phyloP scores from a whole-genome alignment of 352 stramenopile genomes.

The Phytophthora lateralis region DNA sequence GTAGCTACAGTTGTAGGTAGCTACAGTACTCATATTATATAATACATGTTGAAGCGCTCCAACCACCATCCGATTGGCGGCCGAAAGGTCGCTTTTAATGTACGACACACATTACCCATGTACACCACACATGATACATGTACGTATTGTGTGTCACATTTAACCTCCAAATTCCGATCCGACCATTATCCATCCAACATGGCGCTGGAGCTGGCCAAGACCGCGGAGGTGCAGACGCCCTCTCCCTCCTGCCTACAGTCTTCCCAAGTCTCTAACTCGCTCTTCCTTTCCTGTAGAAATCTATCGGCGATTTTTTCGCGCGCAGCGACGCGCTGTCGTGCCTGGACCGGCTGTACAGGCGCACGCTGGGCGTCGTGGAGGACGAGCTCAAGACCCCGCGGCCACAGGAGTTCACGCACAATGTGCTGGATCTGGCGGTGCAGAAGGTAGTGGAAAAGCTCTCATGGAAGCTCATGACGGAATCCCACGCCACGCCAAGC shows the following conservation, averaged over 20 bases:
- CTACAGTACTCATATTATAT: no score
- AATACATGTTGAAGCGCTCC: no score
- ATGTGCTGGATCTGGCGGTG: constrained; percentile 75
- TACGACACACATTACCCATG: not conserved
- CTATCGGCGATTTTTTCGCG: constrained; percentile 67
- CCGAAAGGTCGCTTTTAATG: not conserved
- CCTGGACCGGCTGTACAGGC: constrained; percentile 54
- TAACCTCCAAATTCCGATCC: constrained; percentile 17
- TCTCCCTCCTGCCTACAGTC: not conserved
- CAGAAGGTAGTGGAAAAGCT: constrained; percentile 83
- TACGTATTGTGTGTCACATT: constrained; percentile 6
- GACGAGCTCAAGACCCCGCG: constrained; percentile 36
- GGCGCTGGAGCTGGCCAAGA: constrained; percentile 62
- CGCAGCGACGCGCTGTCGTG: constrained; percentile 52
- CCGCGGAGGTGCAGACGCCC: constrained; percentile 57
- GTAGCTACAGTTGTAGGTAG: no score
- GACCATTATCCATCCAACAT: constrained; percentile 34
- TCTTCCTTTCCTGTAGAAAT: constrained; percentile 34
- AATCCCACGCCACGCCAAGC: constrained; percentile 52
- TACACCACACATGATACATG: not conserved
- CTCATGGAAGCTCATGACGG: constrained; percentile 77
- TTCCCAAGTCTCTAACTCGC: constrained; percentile 10
- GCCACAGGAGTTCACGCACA: constrained; percentile 56
- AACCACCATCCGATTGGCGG: no score
- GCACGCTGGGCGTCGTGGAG: constrained; percentile 41